Percentiles rank a stretch among this genome's conserved stretches.
Conservation (phyloP, 2,329 filamentous ascomycete species). For the Torrubiella hemipterigena region DNA sequence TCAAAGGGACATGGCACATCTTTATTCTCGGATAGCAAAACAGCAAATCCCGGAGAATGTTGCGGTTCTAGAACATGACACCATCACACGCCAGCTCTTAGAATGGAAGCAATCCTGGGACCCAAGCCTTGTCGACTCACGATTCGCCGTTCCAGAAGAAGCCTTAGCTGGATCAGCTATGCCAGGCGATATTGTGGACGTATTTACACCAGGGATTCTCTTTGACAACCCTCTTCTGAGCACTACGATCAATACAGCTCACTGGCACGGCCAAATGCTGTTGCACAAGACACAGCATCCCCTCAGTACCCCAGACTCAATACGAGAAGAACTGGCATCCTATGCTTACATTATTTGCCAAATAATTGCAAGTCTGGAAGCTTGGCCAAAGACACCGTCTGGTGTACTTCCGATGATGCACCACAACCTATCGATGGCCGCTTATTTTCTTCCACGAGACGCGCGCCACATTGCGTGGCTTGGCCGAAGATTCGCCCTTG, state of each 20-base stretch:
- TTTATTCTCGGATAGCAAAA: constrained; percentile 59
- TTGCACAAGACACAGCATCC: constrained; percentile 71
- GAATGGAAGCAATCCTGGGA: constrained; percentile 47
- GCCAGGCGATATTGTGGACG: constrained; percentile 59
- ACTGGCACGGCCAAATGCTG: constrained; percentile 66
- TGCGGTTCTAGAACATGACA: constrained; percentile 50
- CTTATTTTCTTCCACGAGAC: constrained; percentile 70
- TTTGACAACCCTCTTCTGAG: constrained; percentile 60
- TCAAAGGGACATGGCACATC: constrained; percentile 65
- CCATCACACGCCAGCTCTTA: constrained; percentile 33
- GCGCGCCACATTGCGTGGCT: constrained; percentile 64
- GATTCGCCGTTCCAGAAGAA: constrained; percentile 53
- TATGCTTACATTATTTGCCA: constrained; percentile 62
- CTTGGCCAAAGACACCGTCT: constrained; percentile 56
- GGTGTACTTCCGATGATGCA: constrained; percentile 65
- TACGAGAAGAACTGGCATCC: constrained; percentile 40
- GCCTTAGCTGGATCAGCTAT: constrained; percentile 37
- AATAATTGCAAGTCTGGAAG: constrained; percentile 66
- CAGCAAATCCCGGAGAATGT: constrained; percentile 51
- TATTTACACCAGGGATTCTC: constrained; percentile 57
- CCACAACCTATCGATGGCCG: constrained; percentile 62
- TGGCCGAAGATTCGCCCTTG: constrained; percentile 61
- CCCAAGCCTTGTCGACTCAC: constrained; percentile 46
- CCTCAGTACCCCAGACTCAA: constrained; percentile 36
- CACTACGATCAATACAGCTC: constrained; percentile 62